A percentile compares a stretch with the other conserved stretches of the same genome.
These are phyloP conservation scores for Boletus semigastroideus DNA, from an alignment of 1,284 basidiomycete species.

Conservation along the genomic window DNA sequence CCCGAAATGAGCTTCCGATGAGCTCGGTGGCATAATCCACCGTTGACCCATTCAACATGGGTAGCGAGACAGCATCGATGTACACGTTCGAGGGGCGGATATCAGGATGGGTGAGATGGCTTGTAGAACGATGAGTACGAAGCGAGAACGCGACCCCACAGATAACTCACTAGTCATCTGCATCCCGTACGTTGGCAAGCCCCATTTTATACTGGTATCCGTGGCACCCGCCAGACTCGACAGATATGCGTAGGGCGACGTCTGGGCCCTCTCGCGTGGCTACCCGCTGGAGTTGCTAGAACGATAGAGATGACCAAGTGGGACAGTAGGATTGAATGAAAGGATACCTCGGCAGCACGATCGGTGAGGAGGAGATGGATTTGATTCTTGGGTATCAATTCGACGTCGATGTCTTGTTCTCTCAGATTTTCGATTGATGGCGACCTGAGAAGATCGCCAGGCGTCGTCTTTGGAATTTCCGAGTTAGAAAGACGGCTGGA, in stretches of 20 bases:
- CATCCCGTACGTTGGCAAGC: constrained; percentile 55
- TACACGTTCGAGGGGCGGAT: constrained; percentile 71
- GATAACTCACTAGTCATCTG: constrained; percentile 76
- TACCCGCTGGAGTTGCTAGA: constrained; percentile 67
- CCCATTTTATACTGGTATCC: constrained; percentile 93
- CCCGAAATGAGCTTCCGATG: constrained; percentile 85
- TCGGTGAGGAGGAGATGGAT: constrained; percentile 60
- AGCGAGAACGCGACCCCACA: background rate
- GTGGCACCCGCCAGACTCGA: constrained; percentile 91
- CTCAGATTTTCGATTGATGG: constrained; percentile 50
- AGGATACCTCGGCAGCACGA: constrained; percentile 64
- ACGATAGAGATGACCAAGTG: background rate
- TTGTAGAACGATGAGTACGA: constrained; percentile 23
- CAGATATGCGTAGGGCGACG: constrained; percentile 71
- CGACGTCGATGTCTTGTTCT: constrained; percentile 55
- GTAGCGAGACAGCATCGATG: constrained; percentile 80
- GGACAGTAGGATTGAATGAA: background rate
- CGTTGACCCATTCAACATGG: constrained; percentile 78
- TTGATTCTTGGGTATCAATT: constrained; percentile 46
- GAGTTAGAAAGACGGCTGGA: no score
- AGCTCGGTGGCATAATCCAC: constrained; percentile 90
- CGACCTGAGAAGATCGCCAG: constrained; percentile 2
- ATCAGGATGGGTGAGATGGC: constrained; percentile 66
- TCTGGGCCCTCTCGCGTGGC: constrained; percentile 48
- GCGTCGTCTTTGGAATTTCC: no score